A percentile compares a stretch with the other conserved stretches of the same genome.
Evolutionary conservation across 2,329 filamentous ascomycete genomes (phyloP).

Genomic region (Trichoderma sp.): DNA sequence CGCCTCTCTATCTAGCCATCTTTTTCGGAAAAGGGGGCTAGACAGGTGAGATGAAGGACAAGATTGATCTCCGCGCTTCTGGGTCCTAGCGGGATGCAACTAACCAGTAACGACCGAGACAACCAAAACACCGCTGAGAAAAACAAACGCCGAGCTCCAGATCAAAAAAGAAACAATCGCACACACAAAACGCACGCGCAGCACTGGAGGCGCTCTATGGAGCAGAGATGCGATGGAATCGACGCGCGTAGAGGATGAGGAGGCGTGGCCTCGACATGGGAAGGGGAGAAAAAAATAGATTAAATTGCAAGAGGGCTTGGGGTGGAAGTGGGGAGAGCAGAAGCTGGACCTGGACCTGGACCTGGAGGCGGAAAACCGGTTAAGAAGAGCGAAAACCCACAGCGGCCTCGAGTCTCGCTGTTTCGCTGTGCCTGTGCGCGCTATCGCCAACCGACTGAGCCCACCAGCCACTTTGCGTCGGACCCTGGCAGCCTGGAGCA

Average conservation of each 20-base stretch:
- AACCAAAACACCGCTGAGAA: slow-evolving; percentile 23
- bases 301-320: slow-evolving; percentile 2
- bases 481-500: not conserved
- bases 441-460: not conserved
- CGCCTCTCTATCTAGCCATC: slow-evolving; percentile 5
- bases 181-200: slow-evolving; percentile 1
- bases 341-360: not conserved
- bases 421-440: slow-evolving; percentile 7
- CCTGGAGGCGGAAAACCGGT: not conserved
- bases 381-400: not conserved
- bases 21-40: slow-evolving; percentile 2
- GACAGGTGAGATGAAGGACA: slow-evolving; percentile 9
- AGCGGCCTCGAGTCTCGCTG: not conserved
- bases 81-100: slow-evolving; percentile 16
- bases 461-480: not conserved
- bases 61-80: slow-evolving; percentile 4
- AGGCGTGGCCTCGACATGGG: slow-evolving; percentile 23
- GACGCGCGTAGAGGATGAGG: slow-evolving; percentile 8
- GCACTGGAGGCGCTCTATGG: not conserved
- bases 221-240: not conserved
- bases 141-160: slow-evolving; percentile 36
- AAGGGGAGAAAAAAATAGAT: not conserved
- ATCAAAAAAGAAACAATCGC: slow-evolving; percentile 1
- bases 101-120: slow-evolving; percentile 12
- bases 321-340: slow-evolving; percentile 10